Conservation (phyloP, 805 yeast genomes). For the Candida berthetii region DNA sequence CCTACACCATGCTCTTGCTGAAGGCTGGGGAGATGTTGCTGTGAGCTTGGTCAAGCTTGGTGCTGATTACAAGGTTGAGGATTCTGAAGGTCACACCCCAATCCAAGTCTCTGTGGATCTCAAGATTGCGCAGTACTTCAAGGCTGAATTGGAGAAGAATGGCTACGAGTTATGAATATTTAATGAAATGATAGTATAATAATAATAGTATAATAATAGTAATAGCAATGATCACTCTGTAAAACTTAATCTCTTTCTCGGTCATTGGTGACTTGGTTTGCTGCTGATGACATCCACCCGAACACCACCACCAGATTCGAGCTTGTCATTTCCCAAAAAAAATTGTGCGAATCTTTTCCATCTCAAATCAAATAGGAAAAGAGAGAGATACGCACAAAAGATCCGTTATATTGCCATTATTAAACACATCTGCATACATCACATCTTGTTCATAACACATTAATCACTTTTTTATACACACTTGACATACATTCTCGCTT, state of each 20-base stretch:
- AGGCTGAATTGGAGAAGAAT: constrained; percentile 5
- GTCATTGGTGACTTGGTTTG: background rate
- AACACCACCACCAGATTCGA: background rate
- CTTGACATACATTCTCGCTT: too few species aligned
- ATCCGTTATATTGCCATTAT: too few species aligned
- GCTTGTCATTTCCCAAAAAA: too few species aligned
- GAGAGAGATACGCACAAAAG: too few species aligned
- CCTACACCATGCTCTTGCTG: constrained; percentile 84
- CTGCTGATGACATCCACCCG: background rate
- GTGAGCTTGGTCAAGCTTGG: constrained; percentile 54
- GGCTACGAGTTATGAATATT: constrained; percentile 6
- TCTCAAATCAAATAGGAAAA: too few species aligned
- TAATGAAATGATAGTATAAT: background rate
- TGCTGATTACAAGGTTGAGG: constrained; percentile 49
- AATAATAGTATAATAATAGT: too few species aligned
- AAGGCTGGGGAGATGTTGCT: constrained; percentile 80
- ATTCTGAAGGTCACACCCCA: constrained; percentile 49
- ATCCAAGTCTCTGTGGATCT: constrained; percentile 49
- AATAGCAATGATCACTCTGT: too few species aligned
- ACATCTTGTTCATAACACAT: too few species aligned
- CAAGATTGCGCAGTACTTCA: constrained; percentile 36
- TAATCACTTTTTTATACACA: too few species aligned
- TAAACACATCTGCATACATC: too few species aligned
- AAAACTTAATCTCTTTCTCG: too few species aligned
- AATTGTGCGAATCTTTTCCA: too few species aligned